phyloP scores from a whole-genome alignment of 2,329 filamentous ascomycete genomes.

The Penicillium sp. region DNA sequence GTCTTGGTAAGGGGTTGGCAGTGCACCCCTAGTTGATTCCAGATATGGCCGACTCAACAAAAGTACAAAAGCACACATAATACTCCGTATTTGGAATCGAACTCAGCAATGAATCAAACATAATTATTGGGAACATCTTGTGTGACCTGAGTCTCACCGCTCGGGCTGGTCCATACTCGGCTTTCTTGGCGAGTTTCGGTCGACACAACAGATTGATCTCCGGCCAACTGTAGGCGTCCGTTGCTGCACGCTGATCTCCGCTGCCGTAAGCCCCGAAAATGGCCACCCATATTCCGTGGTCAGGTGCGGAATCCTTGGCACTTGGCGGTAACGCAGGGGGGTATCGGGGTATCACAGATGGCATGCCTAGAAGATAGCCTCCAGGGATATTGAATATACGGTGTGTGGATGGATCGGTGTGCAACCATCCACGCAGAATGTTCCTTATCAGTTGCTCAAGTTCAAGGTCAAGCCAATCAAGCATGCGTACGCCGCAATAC shows the following conservation, averaged over 20 bases:
- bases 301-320: slow-evolving; percentile 32
- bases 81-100: slow-evolving; percentile 12
- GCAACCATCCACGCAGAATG: background rate
- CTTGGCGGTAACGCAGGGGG: slow-evolving; percentile 35
- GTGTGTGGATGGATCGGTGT: slow-evolving; percentile 1
- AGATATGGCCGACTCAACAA: background rate
- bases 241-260: slow-evolving; percentile 19
- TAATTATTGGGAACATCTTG: slow-evolving; percentile 11
- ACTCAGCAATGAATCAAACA: slow-evolving; percentile 10
- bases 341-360: slow-evolving; percentile 15
- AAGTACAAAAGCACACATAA: background rate
- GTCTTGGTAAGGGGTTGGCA: background rate
- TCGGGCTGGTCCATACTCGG: slow-evolving; percentile 22
- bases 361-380: slow-evolving; percentile 12
- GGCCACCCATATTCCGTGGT: slow-evolving; percentile 10
- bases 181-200: slow-evolving; percentile 19
- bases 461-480: slow-evolving; percentile 60
- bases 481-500: slow-evolving; percentile 61
- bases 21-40: background rate
- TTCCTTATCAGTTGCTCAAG: slow-evolving; percentile 35
- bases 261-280: slow-evolving; percentile 9
- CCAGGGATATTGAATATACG: slow-evolving; percentile 2
- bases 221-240: slow-evolving; percentile 20
- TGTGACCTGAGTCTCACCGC: slow-evolving; percentile 18
- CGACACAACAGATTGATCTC: slow-evolving; percentile 14